phyloP scores from a whole-genome alignment of 257 asterid species.

The Solanum peruvianum region DNA sequence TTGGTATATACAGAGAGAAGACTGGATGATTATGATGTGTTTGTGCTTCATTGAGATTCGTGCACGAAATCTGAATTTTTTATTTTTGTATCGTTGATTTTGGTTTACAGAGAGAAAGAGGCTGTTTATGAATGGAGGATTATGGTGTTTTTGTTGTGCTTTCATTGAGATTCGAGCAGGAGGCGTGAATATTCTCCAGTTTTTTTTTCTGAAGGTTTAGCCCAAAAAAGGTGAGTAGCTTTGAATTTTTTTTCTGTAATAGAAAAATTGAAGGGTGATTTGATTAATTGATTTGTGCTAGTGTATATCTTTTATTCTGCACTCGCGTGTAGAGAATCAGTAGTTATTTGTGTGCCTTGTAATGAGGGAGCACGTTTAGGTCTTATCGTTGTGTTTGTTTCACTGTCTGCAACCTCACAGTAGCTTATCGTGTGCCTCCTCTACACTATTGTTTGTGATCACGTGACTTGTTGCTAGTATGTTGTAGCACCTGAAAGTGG shows the following conservation, averaged over 20 bases:
- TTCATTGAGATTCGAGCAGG: conserved; percentile 13
- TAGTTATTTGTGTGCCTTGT: background rate
- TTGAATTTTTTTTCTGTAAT: conserved; percentile 3
- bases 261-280: background rate
- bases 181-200: background rate
- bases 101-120: conserved; percentile 1
- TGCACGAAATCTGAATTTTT: background rate
- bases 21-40: background rate
- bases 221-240: conserved; percentile 26
- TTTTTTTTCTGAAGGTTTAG: background rate
- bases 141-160: background rate
- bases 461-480: conserved; percentile 21
- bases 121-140: background rate
- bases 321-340: conserved; percentile 3
- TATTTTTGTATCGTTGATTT: background rate
- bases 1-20: conserved; percentile 1
- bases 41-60: conserved; percentile 14
- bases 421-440: background rate
- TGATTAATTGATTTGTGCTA: background rate
- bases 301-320: conserved; percentile 5
- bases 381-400: background rate
- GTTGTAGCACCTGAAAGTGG: background rate
- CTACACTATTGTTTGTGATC: background rate
- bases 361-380: background rate
- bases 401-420: background rate